These are phyloP conservation scores for Sclerotinia sclerotiorum DNA, from an alignment of 2,329 filamentous ascomycete species.

Conservation along the genomic window DNA sequence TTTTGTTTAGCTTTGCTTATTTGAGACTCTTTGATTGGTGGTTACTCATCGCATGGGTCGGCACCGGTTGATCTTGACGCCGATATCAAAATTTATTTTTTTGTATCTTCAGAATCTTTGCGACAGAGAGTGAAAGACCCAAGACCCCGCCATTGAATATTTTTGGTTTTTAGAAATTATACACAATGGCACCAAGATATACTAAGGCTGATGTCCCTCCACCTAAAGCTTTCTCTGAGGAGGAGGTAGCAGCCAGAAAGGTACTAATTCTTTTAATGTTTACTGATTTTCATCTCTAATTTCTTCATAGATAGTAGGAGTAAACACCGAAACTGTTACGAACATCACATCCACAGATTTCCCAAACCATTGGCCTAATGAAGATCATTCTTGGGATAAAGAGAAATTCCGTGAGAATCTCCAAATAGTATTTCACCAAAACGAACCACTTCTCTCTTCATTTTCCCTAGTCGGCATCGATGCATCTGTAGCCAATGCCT, in stretches of 20 bases:
- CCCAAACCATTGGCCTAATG: slow-evolving; percentile 85
- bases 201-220: slow-evolving; percentile 1
- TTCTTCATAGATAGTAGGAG: slow-evolving; percentile 68
- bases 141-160: slow-evolving; percentile 10
- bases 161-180: slow-evolving; percentile 35
- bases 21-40: slow-evolving; percentile 11
- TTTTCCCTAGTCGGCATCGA: slow-evolving; percentile 94
- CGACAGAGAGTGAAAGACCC: slow-evolving; percentile 15
- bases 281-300: slow-evolving; percentile 19
- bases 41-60: slow-evolving; percentile 1
- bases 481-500: slow-evolving; percentile 91
- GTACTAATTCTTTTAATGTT: slow-evolving; percentile 43
- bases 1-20: slow-evolving; percentile 22
- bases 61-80: slow-evolving; percentile 19
- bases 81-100: slow-evolving; percentile 24
- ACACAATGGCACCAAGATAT: slow-evolving; percentile 18
- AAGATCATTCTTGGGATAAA: slow-evolving; percentile 79
- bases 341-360: slow-evolving; percentile 89
- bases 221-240: slow-evolving; percentile 40
- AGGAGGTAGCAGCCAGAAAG: slow-evolving; percentile 60
- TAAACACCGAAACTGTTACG: slow-evolving; percentile 87
- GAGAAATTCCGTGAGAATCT: slow-evolving; percentile 70
- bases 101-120: slow-evolving; percentile 20
- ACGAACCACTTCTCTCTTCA: slow-evolving; percentile 71
- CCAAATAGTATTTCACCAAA: slow-evolving; percentile 79